phyloP scores from a whole-genome alignment of 768 basidiomycete genomes.

The Termitomyces sp. region DNA sequence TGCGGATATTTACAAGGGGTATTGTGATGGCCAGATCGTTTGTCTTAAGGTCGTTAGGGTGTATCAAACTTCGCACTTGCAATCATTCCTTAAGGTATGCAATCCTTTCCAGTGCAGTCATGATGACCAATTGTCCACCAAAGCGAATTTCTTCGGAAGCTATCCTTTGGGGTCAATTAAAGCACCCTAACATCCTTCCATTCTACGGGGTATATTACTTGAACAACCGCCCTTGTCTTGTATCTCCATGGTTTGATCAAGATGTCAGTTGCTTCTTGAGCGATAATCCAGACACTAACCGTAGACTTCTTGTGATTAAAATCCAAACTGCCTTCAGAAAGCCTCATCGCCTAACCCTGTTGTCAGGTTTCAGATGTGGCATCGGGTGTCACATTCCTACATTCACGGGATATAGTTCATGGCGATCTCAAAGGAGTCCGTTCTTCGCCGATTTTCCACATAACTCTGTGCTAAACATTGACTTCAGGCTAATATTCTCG shows the following conservation, averaged over 20 bases:
- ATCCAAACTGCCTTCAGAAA: not conserved
- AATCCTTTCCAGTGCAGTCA: not conserved
- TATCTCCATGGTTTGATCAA: slow-evolving; percentile 32
- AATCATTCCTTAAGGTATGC: not conserved
- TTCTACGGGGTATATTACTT: slow-evolving; percentile 25
- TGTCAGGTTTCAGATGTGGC: slow-evolving; percentile 26
- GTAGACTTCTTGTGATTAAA: not conserved
- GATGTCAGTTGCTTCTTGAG: slow-evolving; percentile 20
- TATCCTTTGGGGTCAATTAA: slow-evolving; percentile 9
- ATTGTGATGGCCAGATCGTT: slow-evolving; percentile 1
- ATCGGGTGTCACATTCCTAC: slow-evolving; percentile 26
- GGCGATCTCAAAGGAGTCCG: slow-evolving; percentile 40
- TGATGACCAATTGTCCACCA: not conserved
- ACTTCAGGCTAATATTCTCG: slow-evolving; percentile 19
- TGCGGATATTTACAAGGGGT: not conserved
- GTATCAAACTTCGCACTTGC: slow-evolving; percentile 8
- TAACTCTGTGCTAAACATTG: too few relatives aligned
- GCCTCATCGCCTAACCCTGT: not conserved
- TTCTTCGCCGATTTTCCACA: not conserved
- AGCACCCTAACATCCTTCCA: slow-evolving; percentile 22
- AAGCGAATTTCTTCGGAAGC: slow-evolving; percentile 6
- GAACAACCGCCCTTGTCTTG: slow-evolving; percentile 21
- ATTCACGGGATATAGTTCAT: slow-evolving; percentile 30
- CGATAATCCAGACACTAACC: slow-evolving; percentile 7
- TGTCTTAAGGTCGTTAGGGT: slow-evolving; percentile 12